Evolutionary conservation across 805 yeast species (phyloP).

Genomic region (Sugiyamaella qingdaonensis): DNA sequence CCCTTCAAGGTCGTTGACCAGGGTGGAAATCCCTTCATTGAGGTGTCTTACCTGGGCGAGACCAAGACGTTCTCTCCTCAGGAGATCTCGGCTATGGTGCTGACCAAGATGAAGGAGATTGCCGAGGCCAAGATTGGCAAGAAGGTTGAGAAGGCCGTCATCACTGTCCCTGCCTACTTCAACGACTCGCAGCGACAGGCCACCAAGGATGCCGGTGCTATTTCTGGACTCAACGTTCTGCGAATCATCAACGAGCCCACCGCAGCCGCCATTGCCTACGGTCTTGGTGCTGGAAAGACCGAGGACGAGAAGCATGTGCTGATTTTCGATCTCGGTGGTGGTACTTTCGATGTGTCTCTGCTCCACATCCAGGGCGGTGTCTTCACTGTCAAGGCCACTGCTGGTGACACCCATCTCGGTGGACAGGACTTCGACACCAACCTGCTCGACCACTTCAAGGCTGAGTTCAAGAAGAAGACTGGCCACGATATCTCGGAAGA

Average conservation of each 20-base stretch:
- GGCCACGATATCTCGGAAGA: constrained; percentile 85
- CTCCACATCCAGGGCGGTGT: constrained; percentile 93
- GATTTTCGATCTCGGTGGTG: constrained; percentile 96
- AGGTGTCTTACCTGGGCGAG: constrained; percentile 81
- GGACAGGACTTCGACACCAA: constrained; percentile 99
- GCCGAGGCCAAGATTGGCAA: constrained; percentile 81
- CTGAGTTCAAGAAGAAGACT: constrained; percentile 93
- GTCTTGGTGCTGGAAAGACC: constrained; percentile 85
- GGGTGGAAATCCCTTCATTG: constrained; percentile 74
- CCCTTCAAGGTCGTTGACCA: constrained; percentile 77
- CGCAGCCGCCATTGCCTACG: constrained; percentile 97
- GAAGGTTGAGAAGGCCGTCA: constrained; percentile 77
- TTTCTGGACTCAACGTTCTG: constrained; percentile 78
- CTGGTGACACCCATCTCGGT: constrained; percentile 99
- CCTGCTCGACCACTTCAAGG: constrained; percentile 87
- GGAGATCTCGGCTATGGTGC: constrained; percentile 91
- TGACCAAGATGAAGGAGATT: constrained; percentile 80
- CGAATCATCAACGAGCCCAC: constrained; percentile 90
- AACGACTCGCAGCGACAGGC: constrained; percentile 89
- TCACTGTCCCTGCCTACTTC: constrained; percentile 85
- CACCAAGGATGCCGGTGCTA: constrained; percentile 84
- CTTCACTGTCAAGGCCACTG: constrained; percentile 94
- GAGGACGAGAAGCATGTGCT: constrained; percentile 81
- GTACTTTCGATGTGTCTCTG: constrained; percentile 94
- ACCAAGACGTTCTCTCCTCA: constrained; percentile 86